Base-by-base conservation (phyloP, 2,329 filamentous ascomycete species). In the Didymosphaeria variabile region DNA sequence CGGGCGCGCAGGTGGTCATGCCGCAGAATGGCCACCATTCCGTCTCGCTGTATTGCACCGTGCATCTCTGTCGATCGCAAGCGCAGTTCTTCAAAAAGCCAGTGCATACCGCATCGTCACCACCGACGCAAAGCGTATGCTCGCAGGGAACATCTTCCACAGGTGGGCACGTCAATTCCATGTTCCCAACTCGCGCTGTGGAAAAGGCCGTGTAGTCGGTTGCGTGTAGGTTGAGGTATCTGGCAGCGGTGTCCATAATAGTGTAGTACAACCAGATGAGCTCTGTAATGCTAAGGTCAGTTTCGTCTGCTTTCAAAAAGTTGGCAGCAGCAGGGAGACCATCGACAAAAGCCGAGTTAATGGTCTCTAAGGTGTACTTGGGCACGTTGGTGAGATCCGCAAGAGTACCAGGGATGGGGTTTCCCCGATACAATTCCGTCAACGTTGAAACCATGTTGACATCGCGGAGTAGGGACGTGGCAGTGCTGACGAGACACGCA, bases 211-310 rank as follows among this genome's bases (percentile, higher is more conserved):
- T 23, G 47, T 32, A 51, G 26, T 34, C 32, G 47, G 32, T 23
- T 12, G 47, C 23, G 29, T 29, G 47, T 12, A 13, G 32, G 47
- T 6, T 21, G 13, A 51, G 47, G 29, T 31, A 34, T 17, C 32
- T n/a, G 7, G 26, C 8, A 51, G 47, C 47, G 26, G 47, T 51
- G 23, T 51, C 47, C 32, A 51, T 32, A 4, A 51, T 51, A 12
- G 47, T 23, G 32, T 51, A 51, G 47, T 51, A 51, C 12, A 51
- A 2, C 19, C 29, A 51, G 47, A 51, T 51, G 26, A 51, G 32
- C 47, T 51, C 47, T 34, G 32, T 23, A 17, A 9, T 51, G 5
- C 6, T 31, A 13, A 34, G 2, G 15, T 32, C 47, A 34, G 23
- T 1, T 9, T 17, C 26, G 32, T 9, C 19, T n/a, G 5, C 47